A percentile compares a stretch with the other conserved stretches of the same genome.
These are phyloP conservation scores for Mrakia frigida DNA, from an alignment of 768 basidiomycete species.

Conservation along the genomic window DNA sequence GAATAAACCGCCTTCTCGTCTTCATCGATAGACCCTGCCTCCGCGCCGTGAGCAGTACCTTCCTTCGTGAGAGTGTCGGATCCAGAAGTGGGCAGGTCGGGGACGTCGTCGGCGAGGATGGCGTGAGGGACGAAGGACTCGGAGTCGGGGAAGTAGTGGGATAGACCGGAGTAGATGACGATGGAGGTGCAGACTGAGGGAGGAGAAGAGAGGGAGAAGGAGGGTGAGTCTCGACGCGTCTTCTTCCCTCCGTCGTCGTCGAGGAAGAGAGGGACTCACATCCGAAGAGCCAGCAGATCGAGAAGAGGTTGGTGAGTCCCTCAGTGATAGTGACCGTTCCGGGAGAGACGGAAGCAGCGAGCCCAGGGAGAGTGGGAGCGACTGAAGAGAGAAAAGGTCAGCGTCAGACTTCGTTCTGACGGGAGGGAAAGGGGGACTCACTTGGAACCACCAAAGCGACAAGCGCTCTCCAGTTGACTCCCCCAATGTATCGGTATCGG, in stretches of 20 bases:
- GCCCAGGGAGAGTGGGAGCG: constrained; percentile 56
- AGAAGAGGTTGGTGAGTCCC: constrained; percentile 55
- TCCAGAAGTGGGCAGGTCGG: neutral
- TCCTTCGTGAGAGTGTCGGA: neutral
- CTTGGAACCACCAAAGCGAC: constrained; percentile 55
- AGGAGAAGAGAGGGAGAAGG: constrained; percentile 34
- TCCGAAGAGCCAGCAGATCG: constrained; percentile 60
- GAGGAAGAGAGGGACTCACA: constrained; percentile 39
- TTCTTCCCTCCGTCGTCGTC: no score
- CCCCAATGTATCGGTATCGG: constrained; percentile 69
- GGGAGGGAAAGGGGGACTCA: constrained; percentile 32
- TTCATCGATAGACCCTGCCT: neutral
- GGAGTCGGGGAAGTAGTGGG: constrained; percentile 46
- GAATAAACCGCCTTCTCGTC: constrained; percentile 17
- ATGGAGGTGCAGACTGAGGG: constrained; percentile 42
- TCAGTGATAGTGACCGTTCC: constrained; percentile 56
- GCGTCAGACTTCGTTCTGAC: neutral
- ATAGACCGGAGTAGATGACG: constrained; percentile 36
- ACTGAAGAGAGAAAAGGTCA: neutral
- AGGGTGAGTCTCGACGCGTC: no score
- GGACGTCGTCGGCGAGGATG: constrained; percentile 32
- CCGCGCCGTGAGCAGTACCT: neutral
- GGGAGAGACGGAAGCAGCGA: constrained; percentile 67
- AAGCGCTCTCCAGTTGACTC: constrained; percentile 76
- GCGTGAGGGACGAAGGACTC: constrained; percentile 45